phyloP scores from a whole-genome alignment of 352 stramenopile species.

The Phytophthora meadii region DNA sequence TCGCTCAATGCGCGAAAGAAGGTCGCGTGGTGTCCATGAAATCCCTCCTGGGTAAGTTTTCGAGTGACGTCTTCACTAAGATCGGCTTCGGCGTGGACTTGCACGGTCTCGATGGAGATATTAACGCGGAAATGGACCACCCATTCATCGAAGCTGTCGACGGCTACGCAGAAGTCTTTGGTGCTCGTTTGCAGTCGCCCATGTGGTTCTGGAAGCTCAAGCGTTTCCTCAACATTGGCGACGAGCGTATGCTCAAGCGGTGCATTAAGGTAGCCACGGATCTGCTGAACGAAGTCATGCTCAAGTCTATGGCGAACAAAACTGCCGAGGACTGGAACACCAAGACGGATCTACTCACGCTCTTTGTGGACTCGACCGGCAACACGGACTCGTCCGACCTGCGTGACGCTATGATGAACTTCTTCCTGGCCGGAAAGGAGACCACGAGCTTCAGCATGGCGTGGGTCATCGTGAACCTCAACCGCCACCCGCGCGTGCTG shows the following conservation, averaged over 20 bases:
- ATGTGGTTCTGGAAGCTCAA: conserved; percentile 62
- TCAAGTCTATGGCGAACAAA: conserved; percentile 45
- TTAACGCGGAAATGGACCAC: conserved; percentile 45
- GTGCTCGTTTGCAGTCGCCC: conserved; percentile 52
- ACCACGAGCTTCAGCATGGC: conserved; percentile 64
- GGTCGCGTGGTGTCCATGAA: conserved; percentile 37
- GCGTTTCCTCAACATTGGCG: conserved; percentile 43
- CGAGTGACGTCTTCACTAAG: conserved; percentile 78
- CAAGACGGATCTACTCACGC: conserved; percentile 51
- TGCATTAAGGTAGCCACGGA: conserved; percentile 47
- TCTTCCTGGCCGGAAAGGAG: conserved; percentile 69
- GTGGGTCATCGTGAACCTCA: conserved; percentile 71
- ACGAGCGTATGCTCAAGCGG: conserved; percentile 43
- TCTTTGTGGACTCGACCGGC: conserved; percentile 51
- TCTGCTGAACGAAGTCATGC: conserved; percentile 54
- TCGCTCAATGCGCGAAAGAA: conserved; percentile 28
- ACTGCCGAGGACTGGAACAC: conserved; percentile 23
- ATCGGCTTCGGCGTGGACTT: conserved; percentile 79
- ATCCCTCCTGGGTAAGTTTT: conserved; percentile 61
- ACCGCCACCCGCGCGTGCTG: conserved; percentile 53
- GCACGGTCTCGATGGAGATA: conserved; percentile 41
- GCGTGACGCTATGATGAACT: conserved; percentile 71
- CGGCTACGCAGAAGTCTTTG: conserved; percentile 34
- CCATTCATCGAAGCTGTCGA: conserved; percentile 62
- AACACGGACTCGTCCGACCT: conserved; percentile 46